These are phyloP conservation scores for Pseudopediastrum boryanum DNA, from an alignment of 139 green algal genomes.

Conservation along the genomic window DNA sequence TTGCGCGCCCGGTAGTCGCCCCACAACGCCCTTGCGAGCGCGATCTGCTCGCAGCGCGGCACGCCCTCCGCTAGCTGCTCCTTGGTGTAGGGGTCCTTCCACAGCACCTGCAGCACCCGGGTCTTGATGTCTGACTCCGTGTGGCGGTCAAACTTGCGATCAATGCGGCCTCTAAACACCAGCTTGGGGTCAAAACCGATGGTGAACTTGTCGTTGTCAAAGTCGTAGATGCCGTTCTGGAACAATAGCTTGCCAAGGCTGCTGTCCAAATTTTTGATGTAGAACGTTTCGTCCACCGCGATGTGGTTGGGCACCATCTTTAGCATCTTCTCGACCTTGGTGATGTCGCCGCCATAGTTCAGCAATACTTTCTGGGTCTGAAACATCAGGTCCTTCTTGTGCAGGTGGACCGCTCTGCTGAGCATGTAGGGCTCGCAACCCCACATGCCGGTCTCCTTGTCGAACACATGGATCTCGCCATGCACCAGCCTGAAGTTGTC, in stretches of 20 bases:
- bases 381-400: no score
- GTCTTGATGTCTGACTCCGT: background rate
- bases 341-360: no score
- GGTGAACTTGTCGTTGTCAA: conserved; percentile 20
- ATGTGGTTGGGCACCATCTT: no score
- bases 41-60: conserved; percentile 7
- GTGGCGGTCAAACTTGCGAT: conserved; percentile 18
- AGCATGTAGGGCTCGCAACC: no score
- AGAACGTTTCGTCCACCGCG: no score
- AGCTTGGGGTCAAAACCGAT: conserved; percentile 4
- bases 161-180: conserved; percentile 9
- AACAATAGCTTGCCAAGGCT: conserved; percentile 13
- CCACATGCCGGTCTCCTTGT: no score
- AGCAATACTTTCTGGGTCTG: no score
- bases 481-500: no score
- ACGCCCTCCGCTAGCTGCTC: conserved; percentile 17
- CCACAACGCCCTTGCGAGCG: conserved; percentile 3
- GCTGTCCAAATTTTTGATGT: no score
- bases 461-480: no score
- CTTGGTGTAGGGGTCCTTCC: conserved; percentile 13
- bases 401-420: no score
- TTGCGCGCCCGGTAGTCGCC: conserved; percentile 4
- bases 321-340: no score
- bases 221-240: conserved; percentile 13
- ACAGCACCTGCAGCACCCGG: background rate